Base-by-base conservation (phyloP, 768 basidiomycete genomes). In the Trametes elegans region DNA sequence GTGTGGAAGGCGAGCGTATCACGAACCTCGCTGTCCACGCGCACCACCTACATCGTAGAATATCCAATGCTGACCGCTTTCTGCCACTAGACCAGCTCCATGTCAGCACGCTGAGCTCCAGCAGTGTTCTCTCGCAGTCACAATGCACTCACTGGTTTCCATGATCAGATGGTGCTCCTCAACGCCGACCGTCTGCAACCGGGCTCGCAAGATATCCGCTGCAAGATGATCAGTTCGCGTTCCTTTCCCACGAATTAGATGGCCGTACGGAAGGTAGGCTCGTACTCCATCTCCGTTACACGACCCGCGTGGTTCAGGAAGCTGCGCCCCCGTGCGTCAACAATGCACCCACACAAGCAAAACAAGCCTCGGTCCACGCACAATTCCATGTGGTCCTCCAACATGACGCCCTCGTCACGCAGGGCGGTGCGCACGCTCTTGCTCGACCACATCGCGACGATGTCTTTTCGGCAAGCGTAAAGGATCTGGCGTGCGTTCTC, bases 31-130 rank as follows among this genome's bases (percentile, higher is more conserved):
- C 62, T 84, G 80, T 49, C 76, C 76, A 28, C 79, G 72, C 49
- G 77, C 76, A 0, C 85, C 87, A 21, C 84, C 83, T 16, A 87
- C 81, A 57, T 88, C 86, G 62, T 85, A 87, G 35, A 87, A 79
- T 7, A 79, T 73, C 84, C 85, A 87, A 18, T 78, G 66, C 44
- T 74, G 76, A 0, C 76, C 72, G 11, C 56, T 23, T 24, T 70
- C 65, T 16, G 62, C 55, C 18, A 49, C 59, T 51, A 34, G 6
- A 46, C 38, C 16, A 5, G n/a, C 5, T 27, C 8, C 5, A 18
- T 51, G 14, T 21, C 31, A 32, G 31, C 31, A 32, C 31, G 13
- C 13, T 13, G 31, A 32, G 7, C 31, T 32, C 42, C n/a, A 34
- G 21, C 31, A 14, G 8, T 8, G 3, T 11, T 2, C 10, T 4